phyloP scores from a whole-genome alignment of 139 green algal species.

The Ettlia oleoabundans region DNA sequence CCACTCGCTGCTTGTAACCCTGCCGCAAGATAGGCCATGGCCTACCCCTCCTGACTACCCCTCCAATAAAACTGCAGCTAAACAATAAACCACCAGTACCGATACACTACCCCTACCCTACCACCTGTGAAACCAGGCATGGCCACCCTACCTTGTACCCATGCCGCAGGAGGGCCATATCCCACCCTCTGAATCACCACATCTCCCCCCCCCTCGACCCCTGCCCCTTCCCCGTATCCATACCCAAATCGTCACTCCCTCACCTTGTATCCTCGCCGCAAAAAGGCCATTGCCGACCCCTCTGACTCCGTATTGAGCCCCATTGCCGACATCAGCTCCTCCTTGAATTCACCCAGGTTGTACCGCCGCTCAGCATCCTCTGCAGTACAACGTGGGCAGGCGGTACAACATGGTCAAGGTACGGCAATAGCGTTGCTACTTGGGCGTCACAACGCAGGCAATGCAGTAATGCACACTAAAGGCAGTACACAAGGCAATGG shows the following conservation, averaged over 20 bases:
- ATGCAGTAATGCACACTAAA: neutral
- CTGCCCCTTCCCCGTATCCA: neutral
- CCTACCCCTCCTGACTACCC: too few species aligned
- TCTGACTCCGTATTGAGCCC: constrained; percentile 87
- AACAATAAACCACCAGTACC: too few species aligned
- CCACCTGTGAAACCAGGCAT: too few species aligned
- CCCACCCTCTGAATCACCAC: too few species aligned
- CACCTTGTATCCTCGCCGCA: constrained; percentile 84
- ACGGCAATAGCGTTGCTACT: too few species aligned
- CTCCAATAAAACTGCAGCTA: too few species aligned
- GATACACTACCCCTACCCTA: too few species aligned
- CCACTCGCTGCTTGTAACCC: too few species aligned
- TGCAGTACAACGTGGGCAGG: neutral
- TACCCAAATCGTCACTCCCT: neutral
- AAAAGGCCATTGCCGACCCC: constrained; percentile 76
- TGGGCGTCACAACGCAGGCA: neutral
- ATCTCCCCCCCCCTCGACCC: neutral
- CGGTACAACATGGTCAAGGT: neutral
- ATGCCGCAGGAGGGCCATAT: too few species aligned
- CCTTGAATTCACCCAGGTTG: constrained; percentile 81
- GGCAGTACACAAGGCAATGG: neutral
- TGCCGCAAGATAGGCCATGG: too few species aligned
- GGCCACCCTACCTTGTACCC: too few species aligned
- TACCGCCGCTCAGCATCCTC: constrained; percentile 64
- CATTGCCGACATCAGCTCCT: constrained; percentile 86